These are phyloP conservation scores for Vickermania ingenoplastis DNA, from an alignment of 208 protist species.

Conservation along the genomic window DNA sequence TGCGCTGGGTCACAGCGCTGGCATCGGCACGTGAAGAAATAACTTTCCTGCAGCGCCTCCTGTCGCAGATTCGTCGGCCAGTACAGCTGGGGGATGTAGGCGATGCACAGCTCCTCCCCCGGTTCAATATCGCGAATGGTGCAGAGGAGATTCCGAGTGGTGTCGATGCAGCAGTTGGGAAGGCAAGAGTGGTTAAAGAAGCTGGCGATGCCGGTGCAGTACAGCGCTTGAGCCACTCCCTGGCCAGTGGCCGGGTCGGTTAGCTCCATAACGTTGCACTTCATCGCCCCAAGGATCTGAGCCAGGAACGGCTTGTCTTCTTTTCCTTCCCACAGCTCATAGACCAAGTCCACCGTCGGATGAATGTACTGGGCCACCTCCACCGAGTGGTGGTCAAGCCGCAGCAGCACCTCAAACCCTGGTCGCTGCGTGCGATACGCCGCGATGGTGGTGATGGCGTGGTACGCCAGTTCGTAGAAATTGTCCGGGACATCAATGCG, in stretches of 20 bases:
- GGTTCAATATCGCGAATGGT: conserved; percentile 43
- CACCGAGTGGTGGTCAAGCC: conserved; percentile 39
- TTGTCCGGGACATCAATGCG: conserved; percentile 36
- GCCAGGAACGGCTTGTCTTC: conserved; percentile 14
- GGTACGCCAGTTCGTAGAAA: conserved; percentile 56
- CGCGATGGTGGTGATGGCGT: conserved; percentile 66
- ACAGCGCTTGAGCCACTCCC: conserved; percentile 66
- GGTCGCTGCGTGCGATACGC: conserved; percentile 17
- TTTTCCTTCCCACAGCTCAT: conserved; percentile 30
- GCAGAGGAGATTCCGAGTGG: conserved; percentile 24
- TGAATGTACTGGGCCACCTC: conserved; percentile 50
- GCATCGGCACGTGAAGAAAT: conserved; percentile 76
- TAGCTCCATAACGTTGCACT: conserved; percentile 76
- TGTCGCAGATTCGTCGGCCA: conserved; percentile 62
- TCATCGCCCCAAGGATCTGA: conserved; percentile 51
- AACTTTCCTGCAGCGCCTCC: conserved; percentile 37
- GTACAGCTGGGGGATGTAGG: conserved; percentile 84
- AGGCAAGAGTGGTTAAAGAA: conserved; percentile 83
- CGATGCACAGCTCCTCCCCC: conserved; percentile 72
- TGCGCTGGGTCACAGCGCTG: conserved; percentile 25
- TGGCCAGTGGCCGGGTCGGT: conserved; percentile 36
- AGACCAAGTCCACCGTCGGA: conserved; percentile 33
- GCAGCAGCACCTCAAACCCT: conserved; percentile 33
- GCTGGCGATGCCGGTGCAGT: conserved; percentile 33
- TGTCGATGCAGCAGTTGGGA: conserved; percentile 72